These are phyloP conservation scores for Endothia cerciana DNA, from an alignment of 2,329 filamentous ascomycete species.

Conservation along the genomic window DNA sequence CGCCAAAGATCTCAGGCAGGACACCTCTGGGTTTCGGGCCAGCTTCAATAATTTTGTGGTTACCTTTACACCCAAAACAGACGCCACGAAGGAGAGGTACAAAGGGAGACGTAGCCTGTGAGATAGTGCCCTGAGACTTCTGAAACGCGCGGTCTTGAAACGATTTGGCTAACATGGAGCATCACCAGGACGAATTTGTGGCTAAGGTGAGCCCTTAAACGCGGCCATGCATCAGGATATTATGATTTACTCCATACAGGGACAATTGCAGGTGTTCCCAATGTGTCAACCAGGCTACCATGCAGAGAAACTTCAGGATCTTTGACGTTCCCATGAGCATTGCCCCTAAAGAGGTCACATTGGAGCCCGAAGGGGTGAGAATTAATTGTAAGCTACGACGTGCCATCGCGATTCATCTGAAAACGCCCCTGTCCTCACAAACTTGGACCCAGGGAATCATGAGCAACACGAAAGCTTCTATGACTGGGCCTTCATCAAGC, in stretches of 20 bases:
- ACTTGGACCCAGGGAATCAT: conserved; percentile 57
- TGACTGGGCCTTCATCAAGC: conserved; percentile 62
- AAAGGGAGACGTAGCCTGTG: background rate
- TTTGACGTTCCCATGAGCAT: conserved; percentile 61
- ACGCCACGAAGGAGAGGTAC: no score
- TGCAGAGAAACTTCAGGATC: conserved; percentile 69
- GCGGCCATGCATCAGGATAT: background rate
- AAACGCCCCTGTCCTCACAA: conserved; percentile 22
- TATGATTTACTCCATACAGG: conserved; percentile 42
- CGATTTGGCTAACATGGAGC: conserved; percentile 4
- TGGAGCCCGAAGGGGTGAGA: conserved; percentile 44
- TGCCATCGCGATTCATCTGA: background rate
- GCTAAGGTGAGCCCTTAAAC: conserved; percentile 22
- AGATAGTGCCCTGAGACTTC: background rate
- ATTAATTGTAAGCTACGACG: conserved; percentile 52
- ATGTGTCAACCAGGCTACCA: conserved; percentile 72
- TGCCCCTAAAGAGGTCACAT: conserved; percentile 38
- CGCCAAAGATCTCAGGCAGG: background rate
- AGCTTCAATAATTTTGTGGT: background rate
- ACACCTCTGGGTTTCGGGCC: background rate
- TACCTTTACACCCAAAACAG: background rate
- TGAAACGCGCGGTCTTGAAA: background rate
- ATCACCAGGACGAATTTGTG: conserved; percentile 18
- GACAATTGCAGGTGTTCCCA: conserved; percentile 72
- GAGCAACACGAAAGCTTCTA: conserved; percentile 73